Conservation (phyloP, 1,284 basidiomycete species). For the Coniophora puteana region DNA sequence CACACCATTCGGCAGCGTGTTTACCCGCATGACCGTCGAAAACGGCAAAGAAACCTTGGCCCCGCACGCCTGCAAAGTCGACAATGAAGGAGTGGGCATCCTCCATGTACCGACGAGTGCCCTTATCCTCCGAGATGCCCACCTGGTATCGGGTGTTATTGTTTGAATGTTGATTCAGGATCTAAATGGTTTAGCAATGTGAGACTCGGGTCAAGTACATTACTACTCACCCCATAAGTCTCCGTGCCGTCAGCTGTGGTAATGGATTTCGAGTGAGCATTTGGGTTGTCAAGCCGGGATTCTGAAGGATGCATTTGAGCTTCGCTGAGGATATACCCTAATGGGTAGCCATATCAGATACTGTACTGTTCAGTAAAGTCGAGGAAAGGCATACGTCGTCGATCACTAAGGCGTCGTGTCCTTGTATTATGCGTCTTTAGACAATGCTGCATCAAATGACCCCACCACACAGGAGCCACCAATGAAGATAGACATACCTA, state of each 20-base stretch:
- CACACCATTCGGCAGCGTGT: constrained; percentile 99
- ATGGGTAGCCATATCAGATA: no score
- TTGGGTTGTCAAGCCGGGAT: constrained; percentile 33
- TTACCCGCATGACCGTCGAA: constrained; percentile 99
- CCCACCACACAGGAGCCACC: no score
- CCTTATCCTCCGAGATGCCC: constrained; percentile 90
- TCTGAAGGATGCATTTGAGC: not conserved
- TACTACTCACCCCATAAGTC: constrained; percentile 68
- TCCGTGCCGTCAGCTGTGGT: constrained; percentile 67
- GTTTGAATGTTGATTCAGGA: constrained; percentile 55
- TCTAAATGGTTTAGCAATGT: constrained; percentile 29
- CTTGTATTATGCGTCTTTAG: no score
- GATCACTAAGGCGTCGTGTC: no score
- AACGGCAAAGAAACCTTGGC: constrained; percentile 97
- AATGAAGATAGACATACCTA: no score
- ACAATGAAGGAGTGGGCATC: constrained; percentile 96
- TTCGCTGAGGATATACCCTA: no score
- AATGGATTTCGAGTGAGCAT: constrained; percentile 75
- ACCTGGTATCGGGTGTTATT: constrained; percentile 69
- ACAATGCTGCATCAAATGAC: no score
- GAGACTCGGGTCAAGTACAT: not conserved
- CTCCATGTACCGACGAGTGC: constrained; percentile 93
- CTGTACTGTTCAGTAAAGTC: no score
- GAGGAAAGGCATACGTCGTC: no score
- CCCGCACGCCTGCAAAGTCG: constrained; percentile 86